phyloP scores from a whole-genome alignment of 345 rosid genomes.

The Zanthoxylum bungeanum region DNA sequence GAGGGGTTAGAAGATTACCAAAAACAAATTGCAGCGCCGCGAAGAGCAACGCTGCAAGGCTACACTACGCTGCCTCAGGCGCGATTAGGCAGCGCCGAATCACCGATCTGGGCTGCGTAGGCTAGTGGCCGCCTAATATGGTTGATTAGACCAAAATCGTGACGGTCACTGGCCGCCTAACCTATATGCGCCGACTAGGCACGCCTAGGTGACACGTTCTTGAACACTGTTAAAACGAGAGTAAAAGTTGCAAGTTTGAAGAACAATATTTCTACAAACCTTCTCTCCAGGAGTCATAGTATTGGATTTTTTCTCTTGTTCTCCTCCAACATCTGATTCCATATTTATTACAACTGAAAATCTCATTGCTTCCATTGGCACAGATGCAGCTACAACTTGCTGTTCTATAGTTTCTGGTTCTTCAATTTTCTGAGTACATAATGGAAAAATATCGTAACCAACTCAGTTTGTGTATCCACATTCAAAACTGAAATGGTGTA shows the following conservation, averaged over 20 bases:
- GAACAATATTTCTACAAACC: constrained; percentile 40
- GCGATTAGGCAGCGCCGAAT: too few species aligned
- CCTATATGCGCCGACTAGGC: too few species aligned
- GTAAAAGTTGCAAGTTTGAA: constrained; percentile 11
- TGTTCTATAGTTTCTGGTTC: constrained; percentile 54
- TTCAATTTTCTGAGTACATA: constrained; percentile 35
- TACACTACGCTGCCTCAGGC: too few species aligned
- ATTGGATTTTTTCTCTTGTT: constrained; percentile 15
- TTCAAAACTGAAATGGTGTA: background rate
- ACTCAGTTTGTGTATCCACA: background rate
- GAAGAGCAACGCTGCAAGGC: too few species aligned
- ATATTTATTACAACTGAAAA: constrained; percentile 40
- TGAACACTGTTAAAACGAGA: constrained; percentile 22
- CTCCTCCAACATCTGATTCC: constrained; percentile 32
- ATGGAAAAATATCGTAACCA: background rate
- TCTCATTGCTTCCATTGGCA: constrained; percentile 63
- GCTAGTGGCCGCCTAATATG: too few species aligned
- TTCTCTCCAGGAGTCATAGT: constrained; percentile 44
- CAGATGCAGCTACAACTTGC: constrained; percentile 64
- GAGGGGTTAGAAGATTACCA: too few species aligned
- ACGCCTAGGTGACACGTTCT: too few species aligned
- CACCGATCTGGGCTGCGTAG: too few species aligned
- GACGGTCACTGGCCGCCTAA: too few species aligned
- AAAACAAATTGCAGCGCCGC: too few species aligned
- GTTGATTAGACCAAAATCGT: too few species aligned